Conservation (phyloP, 306 rosid genomes). For the Purshia tridentata region DNA sequence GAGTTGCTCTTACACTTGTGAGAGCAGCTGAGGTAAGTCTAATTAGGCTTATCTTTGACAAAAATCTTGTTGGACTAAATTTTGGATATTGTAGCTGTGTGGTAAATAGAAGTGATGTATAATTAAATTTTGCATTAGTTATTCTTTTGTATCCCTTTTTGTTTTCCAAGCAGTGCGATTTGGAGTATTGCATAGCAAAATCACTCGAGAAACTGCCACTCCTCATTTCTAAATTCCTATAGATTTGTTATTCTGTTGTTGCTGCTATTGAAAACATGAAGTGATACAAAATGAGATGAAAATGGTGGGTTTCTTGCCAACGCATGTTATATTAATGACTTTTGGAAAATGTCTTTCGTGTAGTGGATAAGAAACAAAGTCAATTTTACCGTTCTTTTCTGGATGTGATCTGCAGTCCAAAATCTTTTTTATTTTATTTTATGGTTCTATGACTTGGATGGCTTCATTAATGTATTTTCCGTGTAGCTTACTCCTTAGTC, state of each 20-base stretch:
- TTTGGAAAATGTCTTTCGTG: neutral
- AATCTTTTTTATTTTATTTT: neutral
- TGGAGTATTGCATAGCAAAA: neutral
- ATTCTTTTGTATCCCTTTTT: neutral
- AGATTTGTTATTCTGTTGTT: neutral
- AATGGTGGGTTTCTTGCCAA: neutral
- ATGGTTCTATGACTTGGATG: neutral
- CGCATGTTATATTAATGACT: neutral
- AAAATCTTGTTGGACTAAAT: neutral
- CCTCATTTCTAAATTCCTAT: neutral
- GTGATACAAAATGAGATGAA: neutral
- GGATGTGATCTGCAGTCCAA: neutral
- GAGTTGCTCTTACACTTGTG: slow-evolving; percentile 70
- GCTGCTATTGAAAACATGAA: neutral
- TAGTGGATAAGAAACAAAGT: neutral
- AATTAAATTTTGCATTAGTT: neutral
- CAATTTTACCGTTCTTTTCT: neutral
- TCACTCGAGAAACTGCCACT: neutral
- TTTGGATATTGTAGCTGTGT: neutral
- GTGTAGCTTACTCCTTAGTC: slow-evolving; percentile 1
- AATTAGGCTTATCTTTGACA: neutral
- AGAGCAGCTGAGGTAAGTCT: slow-evolving; percentile 70
- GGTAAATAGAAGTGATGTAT: neutral
- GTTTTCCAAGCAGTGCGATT: neutral
- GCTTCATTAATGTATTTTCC: neutral